Conservation (phyloP, 345 rosid genomes). For the Dipteronia dyeriana region DNA sequence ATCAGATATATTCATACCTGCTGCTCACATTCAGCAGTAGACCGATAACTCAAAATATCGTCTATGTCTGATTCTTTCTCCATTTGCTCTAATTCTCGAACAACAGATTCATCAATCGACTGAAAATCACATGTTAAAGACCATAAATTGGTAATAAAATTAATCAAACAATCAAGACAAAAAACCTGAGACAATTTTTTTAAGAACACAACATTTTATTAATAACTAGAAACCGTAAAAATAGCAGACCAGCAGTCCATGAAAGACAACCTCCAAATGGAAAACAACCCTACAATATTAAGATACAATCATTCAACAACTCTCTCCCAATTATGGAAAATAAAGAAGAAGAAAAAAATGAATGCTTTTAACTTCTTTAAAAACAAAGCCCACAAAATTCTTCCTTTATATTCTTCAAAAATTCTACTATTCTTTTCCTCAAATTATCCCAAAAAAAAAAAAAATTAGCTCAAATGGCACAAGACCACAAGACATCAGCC, state of each 20-base stretch:
- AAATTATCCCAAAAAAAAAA: not conserved
- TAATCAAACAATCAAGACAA: slow-evolving; percentile 8
- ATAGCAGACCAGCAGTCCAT: not conserved
- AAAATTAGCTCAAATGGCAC: not conserved
- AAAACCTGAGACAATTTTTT: not conserved
- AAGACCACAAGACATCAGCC: not conserved
- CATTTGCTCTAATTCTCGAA: slow-evolving; percentile 79
- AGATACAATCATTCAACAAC: not conserved
- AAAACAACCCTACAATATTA: not conserved
- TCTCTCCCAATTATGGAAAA: not conserved
- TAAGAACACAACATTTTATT: not conserved
- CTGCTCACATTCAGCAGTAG: slow-evolving; percentile 80
- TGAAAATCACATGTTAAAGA: slow-evolving; percentile 38
- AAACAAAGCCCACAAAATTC: not conserved
- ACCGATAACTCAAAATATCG: slow-evolving; percentile 79
- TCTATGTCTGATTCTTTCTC: slow-evolving; percentile 86
- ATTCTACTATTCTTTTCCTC: not conserved
- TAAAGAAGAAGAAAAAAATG: too few species aligned
- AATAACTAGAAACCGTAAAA: not conserved
- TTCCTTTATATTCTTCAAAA: not conserved
- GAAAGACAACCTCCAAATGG: not conserved
- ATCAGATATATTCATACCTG: slow-evolving; percentile 58
- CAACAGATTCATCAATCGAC: slow-evolving; percentile 62
- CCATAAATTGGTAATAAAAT: slow-evolving; percentile 19
- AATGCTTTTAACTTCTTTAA: not conserved